These are phyloP conservation scores for Ambrosiella xylebori DNA, from an alignment of 2,329 filamentous ascomycete species.

Conservation along the genomic window DNA sequence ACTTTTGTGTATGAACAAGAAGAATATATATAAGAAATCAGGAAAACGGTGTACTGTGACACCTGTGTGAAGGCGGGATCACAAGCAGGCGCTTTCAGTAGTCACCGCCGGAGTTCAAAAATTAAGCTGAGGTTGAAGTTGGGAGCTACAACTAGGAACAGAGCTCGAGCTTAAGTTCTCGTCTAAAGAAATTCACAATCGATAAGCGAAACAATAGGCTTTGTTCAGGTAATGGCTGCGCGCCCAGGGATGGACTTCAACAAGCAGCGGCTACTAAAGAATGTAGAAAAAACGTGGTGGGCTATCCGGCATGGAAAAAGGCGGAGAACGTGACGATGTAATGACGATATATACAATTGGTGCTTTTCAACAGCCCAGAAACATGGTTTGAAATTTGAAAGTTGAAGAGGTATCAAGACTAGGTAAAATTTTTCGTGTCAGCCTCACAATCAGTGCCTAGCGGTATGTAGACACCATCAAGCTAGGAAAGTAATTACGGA, in stretches of 20 bases:
- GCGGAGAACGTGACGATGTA: too few species aligned
- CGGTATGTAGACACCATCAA: too few species aligned
- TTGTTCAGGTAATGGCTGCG: conserved; percentile 3
- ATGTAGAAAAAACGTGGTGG: neutral
- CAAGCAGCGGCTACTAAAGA: neutral
- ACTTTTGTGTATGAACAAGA: neutral
- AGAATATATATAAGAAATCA: neutral
- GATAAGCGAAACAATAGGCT: conserved; percentile 8
- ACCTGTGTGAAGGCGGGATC: neutral
- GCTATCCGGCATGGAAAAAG: too few species aligned
- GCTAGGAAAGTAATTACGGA: neutral
- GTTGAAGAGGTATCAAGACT: neutral
- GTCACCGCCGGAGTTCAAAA: neutral
- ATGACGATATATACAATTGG: too few species aligned
- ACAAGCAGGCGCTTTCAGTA: neutral
- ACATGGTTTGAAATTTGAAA: neutral
- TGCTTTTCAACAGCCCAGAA: neutral
- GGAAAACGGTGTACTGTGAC: neutral
- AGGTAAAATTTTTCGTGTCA: neutral
- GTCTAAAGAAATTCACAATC: neutral
- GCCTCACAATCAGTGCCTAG: neutral
- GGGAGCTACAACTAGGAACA: neutral
- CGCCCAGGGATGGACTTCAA: neutral
- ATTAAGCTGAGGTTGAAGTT: neutral
- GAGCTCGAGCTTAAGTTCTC: neutral